Conservation (phyloP, 1,139 yeast species). For the Pichia sp. region DNA sequence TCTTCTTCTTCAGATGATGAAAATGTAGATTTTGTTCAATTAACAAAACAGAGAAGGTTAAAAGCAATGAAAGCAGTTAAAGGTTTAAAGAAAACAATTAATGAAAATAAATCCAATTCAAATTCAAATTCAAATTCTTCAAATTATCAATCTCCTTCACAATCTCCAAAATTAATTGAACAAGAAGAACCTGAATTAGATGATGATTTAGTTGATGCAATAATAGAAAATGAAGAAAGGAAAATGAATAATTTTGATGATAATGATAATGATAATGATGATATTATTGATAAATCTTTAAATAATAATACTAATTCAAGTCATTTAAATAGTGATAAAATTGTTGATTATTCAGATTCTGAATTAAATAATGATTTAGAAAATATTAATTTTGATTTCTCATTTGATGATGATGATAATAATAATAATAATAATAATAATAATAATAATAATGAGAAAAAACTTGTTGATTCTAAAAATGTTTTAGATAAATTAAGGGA, state of each 20-base stretch:
- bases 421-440: conserved; percentile 21
- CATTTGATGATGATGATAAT: conserved; percentile 40
- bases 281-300: too few relatives aligned
- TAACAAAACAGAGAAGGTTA: conserved; percentile 62
- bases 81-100: conserved; percentile 36
- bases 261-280: neutral
- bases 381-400: conserved; percentile 52
- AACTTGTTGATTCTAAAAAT: conserved; percentile 28
- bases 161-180: conserved; percentile 12
- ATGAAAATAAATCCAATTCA: conserved; percentile 11
- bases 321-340: conserved; percentile 8
- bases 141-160: conserved; percentile 9
- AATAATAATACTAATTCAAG: neutral
- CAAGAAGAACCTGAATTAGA: conserved; percentile 25
- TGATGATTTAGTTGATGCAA: conserved; percentile 28
- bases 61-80: conserved; percentile 46
- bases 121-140: conserved; percentile 8
- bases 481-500: conserved; percentile 12
- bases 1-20: conserved; percentile 57
- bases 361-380: conserved; percentile 20
- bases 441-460: conserved; percentile 14
- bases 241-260: conserved; percentile 16
- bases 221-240: conserved; percentile 25
- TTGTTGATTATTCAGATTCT: conserved; percentile 14
- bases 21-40: conserved; percentile 62